Conservation (phyloP, 2,329 filamentous ascomycete genomes). For the Xylaria multiplex region DNA sequence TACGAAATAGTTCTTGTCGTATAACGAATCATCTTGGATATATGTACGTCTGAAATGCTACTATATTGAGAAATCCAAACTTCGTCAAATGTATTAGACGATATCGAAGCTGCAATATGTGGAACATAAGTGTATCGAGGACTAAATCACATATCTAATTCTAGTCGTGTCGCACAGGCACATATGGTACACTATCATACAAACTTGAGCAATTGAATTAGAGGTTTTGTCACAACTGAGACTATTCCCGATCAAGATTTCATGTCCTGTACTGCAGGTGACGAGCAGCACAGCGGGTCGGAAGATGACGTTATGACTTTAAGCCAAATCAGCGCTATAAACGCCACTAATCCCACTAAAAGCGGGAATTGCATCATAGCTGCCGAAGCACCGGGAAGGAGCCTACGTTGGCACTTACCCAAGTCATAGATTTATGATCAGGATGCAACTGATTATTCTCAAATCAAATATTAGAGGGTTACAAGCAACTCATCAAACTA, state of each 20-base stretch:
- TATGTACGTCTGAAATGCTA: not conserved
- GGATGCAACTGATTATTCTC: not conserved
- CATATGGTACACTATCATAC: too few relatives aligned
- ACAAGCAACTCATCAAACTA: not conserved
- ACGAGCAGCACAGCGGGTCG: not conserved
- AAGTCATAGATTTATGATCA: constrained; percentile 3
- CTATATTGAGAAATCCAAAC: not conserved
- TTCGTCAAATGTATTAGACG: not conserved
- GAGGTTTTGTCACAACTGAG: not conserved
- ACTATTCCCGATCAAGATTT: not conserved
- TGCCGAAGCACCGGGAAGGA: not conserved
- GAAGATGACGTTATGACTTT: constrained; percentile 28
- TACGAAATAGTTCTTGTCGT: constrained; percentile 12
- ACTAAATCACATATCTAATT: not conserved
- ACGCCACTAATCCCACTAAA: constrained; percentile 15
- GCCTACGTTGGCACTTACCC: not conserved
- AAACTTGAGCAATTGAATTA: not conserved
- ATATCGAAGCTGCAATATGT: not conserved
- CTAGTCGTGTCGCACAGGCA: not conserved
- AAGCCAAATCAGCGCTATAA: not conserved
- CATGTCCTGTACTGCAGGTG: too few relatives aligned
- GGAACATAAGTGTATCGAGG: not conserved
- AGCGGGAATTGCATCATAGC: constrained; percentile 27
- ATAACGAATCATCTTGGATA: not conserved
- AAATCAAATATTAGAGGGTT: not conserved